Percentiles rank a stretch among this genome's conserved stretches.
Evolutionary conservation across 192 early-diverging fungal species (phyloP).

Genomic region (Rhizophagus clarus): DNA sequence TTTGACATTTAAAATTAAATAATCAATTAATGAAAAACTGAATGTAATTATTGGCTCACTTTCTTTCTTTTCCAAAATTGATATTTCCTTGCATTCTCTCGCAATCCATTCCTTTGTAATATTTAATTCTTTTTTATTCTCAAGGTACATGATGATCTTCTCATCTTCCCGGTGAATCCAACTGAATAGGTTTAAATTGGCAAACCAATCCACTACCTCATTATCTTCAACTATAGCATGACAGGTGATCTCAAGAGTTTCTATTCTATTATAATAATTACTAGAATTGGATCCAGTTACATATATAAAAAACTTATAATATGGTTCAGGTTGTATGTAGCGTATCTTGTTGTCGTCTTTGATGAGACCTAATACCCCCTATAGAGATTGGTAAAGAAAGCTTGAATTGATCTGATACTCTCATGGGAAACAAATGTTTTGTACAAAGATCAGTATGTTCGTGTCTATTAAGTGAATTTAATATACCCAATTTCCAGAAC

Average conservation of each 20-base stretch:
- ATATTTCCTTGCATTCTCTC: neutral
- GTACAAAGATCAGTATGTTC: too few species aligned
- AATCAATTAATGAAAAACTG: too few species aligned
- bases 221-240: neutral
- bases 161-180: neutral
- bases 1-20: neutral
- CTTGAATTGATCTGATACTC: too few species aligned
- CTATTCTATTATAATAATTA: neutral
- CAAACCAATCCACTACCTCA: constrained; percentile 13
- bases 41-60: neutral
- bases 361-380: neutral
- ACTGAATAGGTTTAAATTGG: constrained; percentile 12
- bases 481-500: neutral
- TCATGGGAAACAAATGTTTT: too few species aligned
- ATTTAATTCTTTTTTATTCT: neutral
- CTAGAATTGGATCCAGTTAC: neutral
- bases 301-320: constrained; percentile 11
- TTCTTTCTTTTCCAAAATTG: neutral
- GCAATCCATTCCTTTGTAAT: neutral
- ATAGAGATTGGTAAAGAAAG: too few species aligned
- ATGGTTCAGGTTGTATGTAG: neutral
- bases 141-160: neutral
- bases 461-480: too few species aligned
- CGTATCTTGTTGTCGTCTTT: neutral
- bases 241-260: neutral